Base-by-base conservation (phyloP, 2,329 filamentous ascomycete species). In the Neocatenulostroma microsporum region DNA sequence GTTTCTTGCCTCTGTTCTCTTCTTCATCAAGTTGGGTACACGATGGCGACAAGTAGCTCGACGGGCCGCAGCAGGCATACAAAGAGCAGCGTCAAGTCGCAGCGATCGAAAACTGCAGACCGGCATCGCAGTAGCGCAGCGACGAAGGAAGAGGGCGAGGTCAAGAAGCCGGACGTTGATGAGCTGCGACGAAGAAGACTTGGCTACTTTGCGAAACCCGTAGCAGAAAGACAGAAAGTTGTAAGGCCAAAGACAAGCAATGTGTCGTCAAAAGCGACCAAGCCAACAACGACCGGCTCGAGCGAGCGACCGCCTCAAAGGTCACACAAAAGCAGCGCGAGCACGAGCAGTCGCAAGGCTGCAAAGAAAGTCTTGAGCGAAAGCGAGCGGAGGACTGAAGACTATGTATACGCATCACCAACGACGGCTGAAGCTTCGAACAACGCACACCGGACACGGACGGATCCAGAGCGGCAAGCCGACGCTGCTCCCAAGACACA, bases 171-270 rank as follows among this genome's bases (percentile, higher is more conserved):
- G 17, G 62, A 65, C 41, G 41, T 65, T 25, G 58, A 64, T 34
- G 63, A 66, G 34, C 42, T 66, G 32, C 48, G 63, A 35, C 53
- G 52, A 21, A 54, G 55, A 36, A 43, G 63, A 45, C 55, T 56
- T 20, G 56, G 57, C 4, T 67, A 67, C 45, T 64, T 56, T 45
- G 46, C 10, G 14, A 21, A 23, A 11, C 48, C 34, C 42, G 55
- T 36, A 50, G 35, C 30, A 21, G 41, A 44, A 13, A 29, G 34
- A 19, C 37, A 40, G 24, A 43, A 43, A 24, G 20, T 43, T 20
- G 37, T 43, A 12, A 20, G 41, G 13, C 21, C 30, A 4, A 38
- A 30, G 27, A 8, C 33, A 9, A 35, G 33, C 15, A 23, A 19
- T 7, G 23, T 27, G 4, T 9, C 11, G 11, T n/a, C 24, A n/a